Conservation (phyloP, 495 filamentous ascomycete species). For the Penicillium odoratum region DNA sequence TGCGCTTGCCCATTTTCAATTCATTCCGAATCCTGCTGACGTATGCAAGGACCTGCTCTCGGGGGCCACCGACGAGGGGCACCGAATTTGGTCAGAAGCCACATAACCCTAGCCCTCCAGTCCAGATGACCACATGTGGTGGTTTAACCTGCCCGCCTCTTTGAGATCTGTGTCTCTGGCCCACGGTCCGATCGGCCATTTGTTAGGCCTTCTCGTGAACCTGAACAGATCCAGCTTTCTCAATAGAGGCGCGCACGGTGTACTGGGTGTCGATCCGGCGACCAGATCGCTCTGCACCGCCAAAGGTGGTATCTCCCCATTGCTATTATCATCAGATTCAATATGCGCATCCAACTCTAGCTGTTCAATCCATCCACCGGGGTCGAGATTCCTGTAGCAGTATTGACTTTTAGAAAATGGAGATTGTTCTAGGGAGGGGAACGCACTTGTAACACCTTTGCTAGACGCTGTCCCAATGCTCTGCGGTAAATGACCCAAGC, state of each 20-base stretch:
- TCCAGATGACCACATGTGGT: constrained; percentile 10
- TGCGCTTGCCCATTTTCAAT: constrained; percentile 8
- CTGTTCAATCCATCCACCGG: constrained; percentile 55
- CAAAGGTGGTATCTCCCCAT: constrained; percentile 1
- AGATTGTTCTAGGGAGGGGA: too few relatives aligned
- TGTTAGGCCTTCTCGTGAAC: constrained; percentile 8
- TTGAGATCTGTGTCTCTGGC: constrained; percentile 17
- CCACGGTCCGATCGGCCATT: constrained; percentile 14
- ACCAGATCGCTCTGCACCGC: not conserved
- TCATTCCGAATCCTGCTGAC: constrained; percentile 11
- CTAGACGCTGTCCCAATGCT: constrained; percentile 24
- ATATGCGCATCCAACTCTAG: constrained; percentile 45
- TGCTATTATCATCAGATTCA: constrained; percentile 41
- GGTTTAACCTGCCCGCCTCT: constrained; percentile 13
- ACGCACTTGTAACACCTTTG: constrained; percentile 20
- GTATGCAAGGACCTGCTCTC: constrained; percentile 9
- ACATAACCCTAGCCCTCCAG: constrained; percentile 20
- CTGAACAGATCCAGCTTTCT: constrained; percentile 33
- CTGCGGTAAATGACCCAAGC: constrained; percentile 12
- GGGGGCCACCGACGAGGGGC: constrained; percentile 3
- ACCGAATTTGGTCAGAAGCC: constrained; percentile 7
- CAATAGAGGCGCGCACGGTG: constrained; percentile 20
- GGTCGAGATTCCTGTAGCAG: constrained; percentile 1
- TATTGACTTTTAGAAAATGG: not conserved
- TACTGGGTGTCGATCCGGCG: not conserved